phyloP scores from a whole-genome alignment of 371 early-diverging fungal genomes.

The Zopfochytrium polystomum region DNA sequence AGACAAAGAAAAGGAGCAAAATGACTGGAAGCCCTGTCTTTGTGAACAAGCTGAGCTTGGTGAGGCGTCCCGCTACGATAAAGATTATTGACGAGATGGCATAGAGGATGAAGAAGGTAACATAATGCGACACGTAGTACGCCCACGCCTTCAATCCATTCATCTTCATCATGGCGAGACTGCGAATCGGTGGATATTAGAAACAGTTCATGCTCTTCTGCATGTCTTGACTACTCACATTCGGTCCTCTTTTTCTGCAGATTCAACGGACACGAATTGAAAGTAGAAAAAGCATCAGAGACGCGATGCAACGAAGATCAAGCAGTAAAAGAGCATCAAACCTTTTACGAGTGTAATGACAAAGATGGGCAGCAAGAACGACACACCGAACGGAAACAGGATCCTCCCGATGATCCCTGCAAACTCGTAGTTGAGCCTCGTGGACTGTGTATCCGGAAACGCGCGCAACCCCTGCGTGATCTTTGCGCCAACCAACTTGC shows the following conservation, averaged over 20 bases:
- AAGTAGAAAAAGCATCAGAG: too few relatives aligned
- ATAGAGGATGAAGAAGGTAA: slow-evolving; percentile 64
- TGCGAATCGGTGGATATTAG: neutral
- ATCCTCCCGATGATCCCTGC: slow-evolving; percentile 63
- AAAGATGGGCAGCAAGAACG: too few relatives aligned
- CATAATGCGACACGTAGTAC: slow-evolving; percentile 62
- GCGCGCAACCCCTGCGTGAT: too few relatives aligned
- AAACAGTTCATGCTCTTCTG: neutral
- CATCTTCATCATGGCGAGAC: slow-evolving; percentile 64
- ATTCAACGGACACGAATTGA: slow-evolving; percentile 18
- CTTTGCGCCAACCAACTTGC: too few relatives aligned
- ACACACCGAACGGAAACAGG: slow-evolving; percentile 72
- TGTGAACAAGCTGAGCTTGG: slow-evolving; percentile 60
- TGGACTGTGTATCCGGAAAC: too few relatives aligned
- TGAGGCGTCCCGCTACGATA: slow-evolving; percentile 51
- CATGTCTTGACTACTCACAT: slow-evolving; percentile 38
- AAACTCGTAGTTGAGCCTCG: too few relatives aligned
- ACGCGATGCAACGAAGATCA: too few relatives aligned
- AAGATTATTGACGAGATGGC: slow-evolving; percentile 55
- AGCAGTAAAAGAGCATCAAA: too few relatives aligned
- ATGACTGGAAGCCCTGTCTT: slow-evolving; percentile 48
- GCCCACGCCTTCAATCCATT: slow-evolving; percentile 61
- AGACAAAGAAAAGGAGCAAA: slow-evolving; percentile 47
- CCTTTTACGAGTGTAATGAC: too few relatives aligned
- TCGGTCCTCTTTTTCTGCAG: slow-evolving; percentile 64